These are phyloP conservation scores for Backusella liffmaniae DNA, from an alignment of 192 early-diverging fungal species.

Conservation along the genomic window DNA sequence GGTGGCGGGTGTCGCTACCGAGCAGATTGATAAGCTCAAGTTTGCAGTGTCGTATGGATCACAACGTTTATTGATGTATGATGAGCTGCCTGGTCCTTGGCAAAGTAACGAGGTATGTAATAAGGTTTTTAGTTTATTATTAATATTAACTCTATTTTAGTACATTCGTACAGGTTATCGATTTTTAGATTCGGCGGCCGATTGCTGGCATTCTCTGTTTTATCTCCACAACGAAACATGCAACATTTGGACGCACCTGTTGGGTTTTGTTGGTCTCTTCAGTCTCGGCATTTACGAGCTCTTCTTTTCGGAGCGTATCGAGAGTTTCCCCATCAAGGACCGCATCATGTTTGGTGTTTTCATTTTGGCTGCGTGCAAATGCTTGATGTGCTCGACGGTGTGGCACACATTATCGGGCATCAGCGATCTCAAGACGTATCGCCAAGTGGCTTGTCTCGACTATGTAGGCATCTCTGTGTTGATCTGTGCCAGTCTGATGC, in stretches of 20 bases:
- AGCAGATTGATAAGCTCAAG: slow-evolving; percentile 44
- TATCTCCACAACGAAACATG: slow-evolving; percentile 69
- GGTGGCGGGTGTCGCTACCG: slow-evolving; percentile 23
- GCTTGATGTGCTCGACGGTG: slow-evolving; percentile 56
- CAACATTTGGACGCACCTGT: slow-evolving; percentile 67
- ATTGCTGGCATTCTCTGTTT: slow-evolving; percentile 59
- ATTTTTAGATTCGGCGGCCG: slow-evolving; percentile 51
- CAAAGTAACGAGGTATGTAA: slow-evolving; percentile 47
- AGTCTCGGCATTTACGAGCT: slow-evolving; percentile 53
- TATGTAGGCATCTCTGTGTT: slow-evolving; percentile 63
- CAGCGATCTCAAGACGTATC: slow-evolving; percentile 45
- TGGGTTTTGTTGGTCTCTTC: slow-evolving; percentile 60
- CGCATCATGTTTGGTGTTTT: slow-evolving; percentile 54
- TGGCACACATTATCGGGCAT: slow-evolving; percentile 60
- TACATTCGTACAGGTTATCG: slow-evolving; percentile 50
- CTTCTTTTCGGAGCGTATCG: slow-evolving; percentile 26
- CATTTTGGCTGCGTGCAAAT: slow-evolving; percentile 59
- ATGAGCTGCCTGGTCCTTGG: slow-evolving; percentile 60
- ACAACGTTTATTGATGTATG: slow-evolving; percentile 53
- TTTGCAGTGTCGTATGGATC: slow-evolving; percentile 47
- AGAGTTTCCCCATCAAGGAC: slow-evolving; percentile 35
- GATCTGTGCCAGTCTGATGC: slow-evolving; percentile 55
- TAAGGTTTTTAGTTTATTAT: neutral
- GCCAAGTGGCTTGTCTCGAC: slow-evolving; percentile 54
- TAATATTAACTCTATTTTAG: slow-evolving; percentile 10